Evolutionary conservation across 2,329 filamentous ascomycete species (phyloP).

Genomic region (Talaromyces verruculosus): DNA sequence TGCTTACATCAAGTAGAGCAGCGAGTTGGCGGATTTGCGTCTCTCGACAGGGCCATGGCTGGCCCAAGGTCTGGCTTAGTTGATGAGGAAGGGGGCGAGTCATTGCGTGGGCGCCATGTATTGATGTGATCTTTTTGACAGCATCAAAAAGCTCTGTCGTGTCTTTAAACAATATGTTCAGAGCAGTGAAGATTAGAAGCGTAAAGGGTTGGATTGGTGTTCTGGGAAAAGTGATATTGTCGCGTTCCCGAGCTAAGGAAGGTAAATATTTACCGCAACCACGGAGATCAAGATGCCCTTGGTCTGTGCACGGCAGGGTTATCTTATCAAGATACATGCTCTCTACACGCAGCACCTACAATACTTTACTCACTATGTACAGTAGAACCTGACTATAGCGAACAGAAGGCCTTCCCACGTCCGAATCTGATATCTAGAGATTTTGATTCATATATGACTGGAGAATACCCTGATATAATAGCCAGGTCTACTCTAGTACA

Average conservation of each 20-base stretch:
- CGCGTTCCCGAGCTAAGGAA: background rate
- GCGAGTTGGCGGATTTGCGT: conserved; percentile 44
- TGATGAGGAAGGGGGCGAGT: conserved; percentile 33
- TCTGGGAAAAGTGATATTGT: background rate
- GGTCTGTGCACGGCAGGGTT: conserved; percentile 16
- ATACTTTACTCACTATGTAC: too few relatives aligned
- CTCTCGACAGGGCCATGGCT: conserved; percentile 47
- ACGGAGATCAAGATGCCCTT: background rate
- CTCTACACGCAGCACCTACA: too few relatives aligned
- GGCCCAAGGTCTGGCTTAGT: conserved; percentile 36
- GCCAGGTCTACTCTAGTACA: too few relatives aligned
- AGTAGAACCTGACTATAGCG: too few relatives aligned
- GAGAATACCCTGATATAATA: too few relatives aligned
- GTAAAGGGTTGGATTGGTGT: background rate
- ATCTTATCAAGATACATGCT: background rate
- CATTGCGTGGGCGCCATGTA: conserved; percentile 9
- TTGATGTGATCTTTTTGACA: background rate
- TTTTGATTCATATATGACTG: too few relatives aligned
- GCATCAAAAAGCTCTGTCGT: background rate
- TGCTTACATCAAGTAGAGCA: conserved; percentile 43
- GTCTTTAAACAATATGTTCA: background rate
- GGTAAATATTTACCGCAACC: conserved; percentile 4
- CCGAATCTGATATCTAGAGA: too few relatives aligned
- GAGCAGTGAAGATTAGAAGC: background rate
- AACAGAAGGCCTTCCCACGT: too few relatives aligned